Conservation (phyloP, 1,284 basidiomycete genomes). For the Serendipita sp. region DNA sequence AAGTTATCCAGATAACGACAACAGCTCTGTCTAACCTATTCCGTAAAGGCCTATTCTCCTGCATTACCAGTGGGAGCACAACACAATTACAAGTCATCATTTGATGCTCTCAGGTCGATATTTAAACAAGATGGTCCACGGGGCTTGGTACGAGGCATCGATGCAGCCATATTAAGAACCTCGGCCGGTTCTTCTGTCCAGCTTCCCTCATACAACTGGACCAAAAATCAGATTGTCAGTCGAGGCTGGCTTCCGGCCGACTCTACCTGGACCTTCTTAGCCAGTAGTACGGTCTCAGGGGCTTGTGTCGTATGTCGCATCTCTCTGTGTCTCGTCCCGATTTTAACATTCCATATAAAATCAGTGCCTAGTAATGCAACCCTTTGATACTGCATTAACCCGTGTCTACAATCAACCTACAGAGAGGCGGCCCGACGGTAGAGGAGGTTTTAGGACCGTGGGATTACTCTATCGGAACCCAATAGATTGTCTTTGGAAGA, state of each 20-base stretch:
- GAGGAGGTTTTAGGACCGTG: slow-evolving; percentile 30
- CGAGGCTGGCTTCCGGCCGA: slow-evolving; percentile 53
- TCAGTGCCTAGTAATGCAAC: slow-evolving; percentile 78
- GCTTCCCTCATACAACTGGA: slow-evolving; percentile 89
- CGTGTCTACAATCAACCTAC: slow-evolving; percentile 96
- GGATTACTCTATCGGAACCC: slow-evolving; percentile 83
- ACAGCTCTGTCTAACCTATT: neutral
- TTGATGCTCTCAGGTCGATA: slow-evolving; percentile 72
- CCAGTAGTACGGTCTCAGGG: slow-evolving; percentile 26
- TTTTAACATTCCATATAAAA: neutral
- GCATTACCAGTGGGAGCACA: slow-evolving; percentile 88
- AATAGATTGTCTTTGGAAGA: slow-evolving; percentile 94
- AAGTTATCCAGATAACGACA: slow-evolving; percentile 15
- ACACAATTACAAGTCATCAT: slow-evolving; percentile 76
- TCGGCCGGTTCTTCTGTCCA: slow-evolving; percentile 91
- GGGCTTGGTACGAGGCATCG: slow-evolving; percentile 80
- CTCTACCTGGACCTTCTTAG: slow-evolving; percentile 67
- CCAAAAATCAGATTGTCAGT: slow-evolving; percentile 62
- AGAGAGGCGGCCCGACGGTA: slow-evolving; percentile 51
- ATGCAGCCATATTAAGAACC: slow-evolving; percentile 85
- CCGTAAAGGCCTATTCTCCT: slow-evolving; percentile 69
- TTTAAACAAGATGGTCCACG: slow-evolving; percentile 61
- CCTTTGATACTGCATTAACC: slow-evolving; percentile 78
- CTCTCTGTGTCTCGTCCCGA: neutral
- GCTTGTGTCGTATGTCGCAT: slow-evolving; percentile 64